A percentile compares a stretch with the other conserved stretches of the same genome.
These are phyloP conservation scores for Elymus sibiricus DNA, from an alignment of 176 grass and related monocot species.

Conservation along the genomic window DNA sequence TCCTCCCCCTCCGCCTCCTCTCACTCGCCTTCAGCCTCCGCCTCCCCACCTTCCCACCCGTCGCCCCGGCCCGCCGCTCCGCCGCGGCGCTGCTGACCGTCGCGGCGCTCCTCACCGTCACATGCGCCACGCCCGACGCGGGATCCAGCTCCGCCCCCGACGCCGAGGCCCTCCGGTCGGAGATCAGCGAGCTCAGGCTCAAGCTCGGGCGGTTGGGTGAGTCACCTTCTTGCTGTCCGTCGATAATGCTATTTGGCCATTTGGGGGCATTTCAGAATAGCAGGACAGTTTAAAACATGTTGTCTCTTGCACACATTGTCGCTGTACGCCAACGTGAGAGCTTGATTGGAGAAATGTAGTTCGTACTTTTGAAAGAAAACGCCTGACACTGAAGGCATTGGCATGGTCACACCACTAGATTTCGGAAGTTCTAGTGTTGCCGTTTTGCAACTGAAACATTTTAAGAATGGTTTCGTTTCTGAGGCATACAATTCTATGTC, in stretches of 20 bases:
- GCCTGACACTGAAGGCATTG: not conserved
- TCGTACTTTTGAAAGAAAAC: not conserved
- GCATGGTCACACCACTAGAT: not conserved
- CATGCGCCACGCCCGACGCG: conserved; percentile 32
- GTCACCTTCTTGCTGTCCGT: not conserved
- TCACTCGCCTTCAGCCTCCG: not conserved
- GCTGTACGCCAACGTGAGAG: not conserved
- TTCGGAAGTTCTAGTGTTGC: not conserved
- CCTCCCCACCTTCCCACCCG: not conserved
- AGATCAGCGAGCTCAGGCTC: conserved; percentile 58
- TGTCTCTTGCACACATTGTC: not conserved
- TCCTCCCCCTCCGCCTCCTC: conserved; percentile 51
- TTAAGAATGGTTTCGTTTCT: not conserved
- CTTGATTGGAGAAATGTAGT: not conserved
- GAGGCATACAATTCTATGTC: not conserved
- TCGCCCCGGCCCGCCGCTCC: not conserved
- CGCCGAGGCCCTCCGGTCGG: conserved; percentile 26
- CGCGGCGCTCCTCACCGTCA: conserved; percentile 38
- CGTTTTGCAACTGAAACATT: not conserved
- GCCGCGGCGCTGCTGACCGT: conserved; percentile 29
- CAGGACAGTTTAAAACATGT: not conserved
- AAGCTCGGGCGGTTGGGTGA: conserved; percentile 61
- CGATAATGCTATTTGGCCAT: not conserved
- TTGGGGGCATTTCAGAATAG: not conserved
- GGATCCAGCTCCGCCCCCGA: not conserved